Evolutionary conservation across 75 land plant species (phyloP), one percentile per base, ranked within the genome.

Genomic region (Selaginella moellendorffii): DNA sequence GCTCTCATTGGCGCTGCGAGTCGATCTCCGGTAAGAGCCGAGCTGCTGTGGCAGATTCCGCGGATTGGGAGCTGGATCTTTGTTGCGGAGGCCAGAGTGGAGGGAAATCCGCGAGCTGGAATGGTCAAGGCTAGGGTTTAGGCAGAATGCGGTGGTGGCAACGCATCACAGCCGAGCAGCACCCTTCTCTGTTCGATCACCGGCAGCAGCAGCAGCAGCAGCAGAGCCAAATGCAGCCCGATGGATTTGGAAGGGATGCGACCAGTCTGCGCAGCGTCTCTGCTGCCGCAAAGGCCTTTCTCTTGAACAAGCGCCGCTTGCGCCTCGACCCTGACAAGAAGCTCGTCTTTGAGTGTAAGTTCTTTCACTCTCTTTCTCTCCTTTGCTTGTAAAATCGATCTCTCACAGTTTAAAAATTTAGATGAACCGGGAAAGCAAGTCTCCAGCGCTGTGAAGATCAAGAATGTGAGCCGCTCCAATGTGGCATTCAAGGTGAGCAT

Each of bases 391-490:
- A n/a, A n/a, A n/a, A n/a, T n/a, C n/a, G n/a, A 27, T 46, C 30
- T 22, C 63, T 69, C 30, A 1, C 14, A n/a, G 14, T 28, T 25
- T 54, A 2, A 52, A 1, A 54, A 8, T 63, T 24, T 62, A 93
- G 98, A 89, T 82, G 98, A 93, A 72, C 98, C 98, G 31, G 98
- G 98, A 10, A 88, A 93, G 67, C 98, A 93, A 68, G 98, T 80
- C 0, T 79, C 79, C 31, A 93, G 98, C 65, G 98, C 96, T 0
- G 71, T 93, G 67, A 74, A 72, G 51, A 85, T 93, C 27, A 89
- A 89, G 58, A 93, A 93, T 75, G 81, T 75, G 28, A 80, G 98
- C 78, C 85, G 80, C 76, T 83, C 87, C 26, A 78, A 77, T 78
- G 82, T 89, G 30, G 98, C 98, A 27, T 93, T 93, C 72, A 93